These are phyloP conservation scores for Chaetomium olivaceum DNA, from an alignment of 2,329 filamentous ascomycete genomes.

Conservation along the genomic window DNA sequence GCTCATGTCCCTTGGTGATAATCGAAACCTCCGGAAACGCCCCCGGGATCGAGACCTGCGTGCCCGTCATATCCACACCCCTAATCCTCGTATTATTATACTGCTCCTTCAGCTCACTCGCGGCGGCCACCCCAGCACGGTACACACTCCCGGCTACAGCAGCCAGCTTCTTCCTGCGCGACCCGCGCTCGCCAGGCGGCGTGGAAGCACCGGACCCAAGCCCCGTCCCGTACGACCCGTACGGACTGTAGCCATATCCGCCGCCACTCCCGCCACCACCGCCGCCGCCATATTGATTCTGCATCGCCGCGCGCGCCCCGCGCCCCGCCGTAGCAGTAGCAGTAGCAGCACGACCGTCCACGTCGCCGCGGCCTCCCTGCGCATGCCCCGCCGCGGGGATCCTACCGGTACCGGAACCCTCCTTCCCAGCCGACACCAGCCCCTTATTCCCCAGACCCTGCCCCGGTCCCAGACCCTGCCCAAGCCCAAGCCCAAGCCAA, in stretches of 20 bases:
- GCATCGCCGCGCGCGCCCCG: background rate
- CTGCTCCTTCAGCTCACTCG: slow-evolving; percentile 60
- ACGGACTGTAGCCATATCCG: slow-evolving; percentile 30
- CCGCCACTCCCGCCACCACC: background rate
- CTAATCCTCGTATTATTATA: slow-evolving; percentile 55
- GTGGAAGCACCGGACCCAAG: background rate
- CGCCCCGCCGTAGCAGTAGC: background rate
- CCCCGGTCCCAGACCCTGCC: background rate
- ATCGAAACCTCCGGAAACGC: slow-evolving; percentile 86
- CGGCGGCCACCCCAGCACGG: slow-evolving; percentile 56
- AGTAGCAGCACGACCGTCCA: background rate
- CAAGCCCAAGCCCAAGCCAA: slow-evolving; percentile 13
- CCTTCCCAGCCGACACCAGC: background rate
- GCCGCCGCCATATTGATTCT: slow-evolving; percentile 8
- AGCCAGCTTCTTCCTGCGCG: slow-evolving; percentile 75
- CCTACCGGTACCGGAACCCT: background rate
- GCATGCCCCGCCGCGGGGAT: background rate
- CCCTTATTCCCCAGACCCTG: background rate
- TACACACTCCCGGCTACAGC: slow-evolving; percentile 61
- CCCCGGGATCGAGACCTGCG: slow-evolving; percentile 61
- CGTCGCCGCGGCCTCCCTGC: background rate
- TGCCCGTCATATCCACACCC: slow-evolving; percentile 38
- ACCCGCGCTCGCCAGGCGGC: slow-evolving; percentile 60
- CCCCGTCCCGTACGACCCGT: slow-evolving; percentile 21
- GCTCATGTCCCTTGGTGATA: slow-evolving; percentile 75